Evolutionary conservation across 2,329 filamentous ascomycete species (phyloP), one percentile per base, ranked within the genome.

Genomic region (Juglanconis oblonga): DNA sequence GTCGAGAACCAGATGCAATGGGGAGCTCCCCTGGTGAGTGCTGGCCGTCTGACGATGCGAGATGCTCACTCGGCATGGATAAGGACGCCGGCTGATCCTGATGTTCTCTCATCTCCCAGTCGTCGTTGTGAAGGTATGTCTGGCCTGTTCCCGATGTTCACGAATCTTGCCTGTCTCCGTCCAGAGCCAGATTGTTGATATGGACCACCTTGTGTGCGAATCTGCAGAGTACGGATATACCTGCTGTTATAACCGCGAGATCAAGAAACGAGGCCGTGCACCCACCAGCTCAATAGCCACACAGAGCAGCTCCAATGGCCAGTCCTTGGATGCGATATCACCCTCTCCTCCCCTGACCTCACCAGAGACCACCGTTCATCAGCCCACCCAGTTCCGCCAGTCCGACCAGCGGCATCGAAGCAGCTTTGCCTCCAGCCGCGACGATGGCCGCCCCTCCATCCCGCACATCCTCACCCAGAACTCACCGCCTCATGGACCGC

Each of bases 1-100:
- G 5, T 77, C 75, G 2, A 69, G 76, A 58, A 76, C 74, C 5
- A 70, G 77, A 42, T 80, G 77, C 59, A 73, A 79, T 63, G 77
- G 77, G 24, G 68, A 74, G 54, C 65, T 59, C 33, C 72, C 73
- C 47, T 78, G 73, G 77, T 79, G 63, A 72, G 74, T 62, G 11
- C n/a, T 33, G 7, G 17, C 31, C 33, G 8, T 9, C 36, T 52
- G 17, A 49, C 53, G n/a, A 42, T 11, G 10, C 38, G 38, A 42
- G 38, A 4, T 4, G n/a, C n/a, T 14, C 38, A 14, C n/a, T 4
- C 38, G n/a, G 38, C 4, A 42, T 42, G 38, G n/a, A 38, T 11
- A 38, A 11, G 45, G 9, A 31, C 45, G 4, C 14, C 14, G 3
- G 17, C 24, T 48, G 45, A 48, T 48, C 24, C 31, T 54, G 36